Base-by-base conservation (phyloP, 2,329 filamentous ascomycete species). In the Phaeomoniella chlamydospora region DNA sequence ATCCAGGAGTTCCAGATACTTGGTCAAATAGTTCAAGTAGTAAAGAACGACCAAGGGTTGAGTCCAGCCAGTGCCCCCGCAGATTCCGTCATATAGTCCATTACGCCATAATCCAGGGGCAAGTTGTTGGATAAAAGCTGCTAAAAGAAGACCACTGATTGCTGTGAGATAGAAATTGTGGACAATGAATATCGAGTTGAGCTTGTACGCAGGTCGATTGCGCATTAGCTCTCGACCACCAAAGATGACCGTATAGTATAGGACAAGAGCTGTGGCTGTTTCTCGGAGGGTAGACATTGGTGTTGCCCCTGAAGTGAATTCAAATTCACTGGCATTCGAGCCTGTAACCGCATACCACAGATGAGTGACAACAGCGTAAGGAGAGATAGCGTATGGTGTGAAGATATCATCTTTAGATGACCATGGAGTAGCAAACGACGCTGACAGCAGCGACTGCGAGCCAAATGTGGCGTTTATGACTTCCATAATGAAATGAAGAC, bases 11-110 rank as follows among this genome's bases (percentile, higher is more conserved):
- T 94, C 86, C 43, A 93, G 72, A 60, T 90, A 94, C 64, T 94
- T 94, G 61, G 85, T 93, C 30, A 93, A 74, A 66, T 93, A 93
- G 68, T 87, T 93, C 54, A 93, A 70, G 58, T 93, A 94, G 71
- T 94, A 94, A 44, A 94, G 69, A 44, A 88, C 77, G 40, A 93
- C 84, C 49, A 94, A 64, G 47, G 77, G 80, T 59, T 87, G 77
- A 14, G 86, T 92, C 85, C 85, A 94, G 43, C 85, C 85, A 41
- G 85, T 86, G 2, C 77, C 65, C 34, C 49, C 44, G 35, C 86
- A 94, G 53, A 94, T 90, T 48, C 82, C 72, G 51, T 80, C 76
- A 66, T 92, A 93, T 47, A 92, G 63, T 35, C 86, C 86, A 48
- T 80, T 66, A 45, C 80, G 75, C 48, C 71, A 75, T 37, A 94